A percentile compares a stretch with the other conserved stretches of the same genome.
Evolutionary conservation across 225 moss, liverwort and hornwort species (phyloP).

Genomic region (Pseudisothecium myosuroides): DNA sequence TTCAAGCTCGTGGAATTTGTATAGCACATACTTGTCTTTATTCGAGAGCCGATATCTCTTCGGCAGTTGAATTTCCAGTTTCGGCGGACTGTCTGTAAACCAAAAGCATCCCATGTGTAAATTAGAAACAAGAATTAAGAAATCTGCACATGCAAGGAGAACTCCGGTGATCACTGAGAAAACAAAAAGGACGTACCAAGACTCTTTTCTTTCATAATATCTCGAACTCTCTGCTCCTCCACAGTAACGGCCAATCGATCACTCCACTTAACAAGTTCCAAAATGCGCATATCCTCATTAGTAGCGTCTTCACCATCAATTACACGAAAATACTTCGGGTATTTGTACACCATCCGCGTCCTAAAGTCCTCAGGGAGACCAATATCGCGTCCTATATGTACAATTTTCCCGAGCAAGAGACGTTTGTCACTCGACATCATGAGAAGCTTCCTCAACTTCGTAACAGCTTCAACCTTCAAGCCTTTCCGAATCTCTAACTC

Average conservation of each 20-base stretch:
- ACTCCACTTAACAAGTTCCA: constrained; percentile 85
- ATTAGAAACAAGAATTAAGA: not conserved
- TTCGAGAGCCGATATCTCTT: constrained; percentile 80
- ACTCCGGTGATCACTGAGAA: not conserved
- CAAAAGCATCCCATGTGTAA: not conserved
- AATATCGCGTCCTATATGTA: constrained; percentile 65
- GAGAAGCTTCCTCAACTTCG: constrained; percentile 79
- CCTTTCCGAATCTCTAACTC: constrained; percentile 44
- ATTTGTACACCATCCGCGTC: constrained; percentile 40
- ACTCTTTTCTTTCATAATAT: constrained; percentile 8
- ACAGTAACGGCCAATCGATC: constrained; percentile 63
- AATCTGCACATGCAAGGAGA: not conserved
- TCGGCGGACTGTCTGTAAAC: constrained; percentile 38
- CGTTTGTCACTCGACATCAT: constrained; percentile 84
- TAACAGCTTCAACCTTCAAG: constrained; percentile 59
- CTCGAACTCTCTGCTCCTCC: constrained; percentile 36
- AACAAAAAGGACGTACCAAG: constrained; percentile 4
- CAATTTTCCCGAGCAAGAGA: constrained; percentile 56
- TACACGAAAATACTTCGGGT: constrained; percentile 68
- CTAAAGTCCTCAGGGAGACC: constrained; percentile 79
- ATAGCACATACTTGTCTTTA: constrained; percentile 74
- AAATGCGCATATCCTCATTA: constrained; percentile 34
- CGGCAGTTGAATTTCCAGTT: constrained; percentile 58
- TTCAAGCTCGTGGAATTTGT: constrained; percentile 68
- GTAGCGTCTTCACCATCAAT: constrained; percentile 46